These are phyloP conservation scores for Tympanopsis confertula DNA, from an alignment of 2,329 filamentous ascomycete species.

Conservation along the genomic window DNA sequence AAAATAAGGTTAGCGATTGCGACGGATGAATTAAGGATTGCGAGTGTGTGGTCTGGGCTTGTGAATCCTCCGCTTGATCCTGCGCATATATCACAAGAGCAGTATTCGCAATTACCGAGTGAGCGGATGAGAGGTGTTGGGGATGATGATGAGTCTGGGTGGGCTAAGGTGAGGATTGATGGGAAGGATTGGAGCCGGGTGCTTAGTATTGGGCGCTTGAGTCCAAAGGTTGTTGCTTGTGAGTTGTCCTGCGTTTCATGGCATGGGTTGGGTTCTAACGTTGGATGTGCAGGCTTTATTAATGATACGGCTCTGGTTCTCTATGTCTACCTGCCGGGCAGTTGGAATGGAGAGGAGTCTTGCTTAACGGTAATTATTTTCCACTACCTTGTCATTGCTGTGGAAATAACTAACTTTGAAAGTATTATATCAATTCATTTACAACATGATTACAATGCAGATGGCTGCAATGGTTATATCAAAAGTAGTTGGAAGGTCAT, in stretches of 20 bases:
- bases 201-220: conserved; percentile 50
- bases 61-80: conserved; percentile 53
- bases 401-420: neutral
- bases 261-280: conserved; percentile 6
- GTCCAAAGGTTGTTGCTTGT: conserved; percentile 57
- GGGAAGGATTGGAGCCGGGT: conserved; percentile 22
- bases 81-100: conserved; percentile 35
- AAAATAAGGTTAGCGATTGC: conserved; percentile 45
- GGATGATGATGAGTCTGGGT: conserved; percentile 53
- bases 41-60: conserved; percentile 51
- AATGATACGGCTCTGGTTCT: conserved; percentile 40
- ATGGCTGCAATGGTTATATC: no score
- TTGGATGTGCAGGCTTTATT: conserved; percentile 30
- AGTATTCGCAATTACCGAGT: conserved; percentile 47
- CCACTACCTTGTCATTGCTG: neutral
- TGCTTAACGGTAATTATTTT: conserved; percentile 32
- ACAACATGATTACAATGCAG: neutral
- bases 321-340: conserved; percentile 39
- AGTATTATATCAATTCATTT: conserved; percentile 1
- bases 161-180: conserved; percentile 28
- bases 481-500: no score
- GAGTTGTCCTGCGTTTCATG: conserved; percentile 12
- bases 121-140: conserved; percentile 51
- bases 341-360: conserved; percentile 27
- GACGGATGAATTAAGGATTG: conserved; percentile 51